phyloP scores from a whole-genome alignment of 2,329 filamentous ascomycete species.

The Chrysosporium queenslandicum region DNA sequence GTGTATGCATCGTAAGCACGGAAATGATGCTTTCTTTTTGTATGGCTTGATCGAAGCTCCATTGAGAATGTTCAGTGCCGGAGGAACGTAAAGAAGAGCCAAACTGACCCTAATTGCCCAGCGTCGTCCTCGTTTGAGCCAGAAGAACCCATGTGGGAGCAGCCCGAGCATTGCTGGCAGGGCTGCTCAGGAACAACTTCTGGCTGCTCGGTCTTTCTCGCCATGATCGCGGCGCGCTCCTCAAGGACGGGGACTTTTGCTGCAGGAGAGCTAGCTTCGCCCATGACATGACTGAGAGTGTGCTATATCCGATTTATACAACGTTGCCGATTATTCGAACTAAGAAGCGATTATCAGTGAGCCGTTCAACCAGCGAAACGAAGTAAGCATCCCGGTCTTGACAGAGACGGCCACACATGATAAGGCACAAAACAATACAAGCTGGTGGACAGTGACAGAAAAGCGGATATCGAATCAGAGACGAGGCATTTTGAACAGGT shows the following conservation, averaged over 20 bases:
- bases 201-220: background rate
- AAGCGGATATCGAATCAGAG: too few species aligned
- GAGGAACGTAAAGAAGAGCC: background rate
- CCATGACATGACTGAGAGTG: conserved; percentile 14
- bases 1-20: conserved; percentile 17
- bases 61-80: background rate
- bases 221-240: background rate
- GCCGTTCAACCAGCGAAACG: background rate
- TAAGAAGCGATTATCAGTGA: background rate
- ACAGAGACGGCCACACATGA: background rate
- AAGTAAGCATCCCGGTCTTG: background rate
- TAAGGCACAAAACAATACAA: background rate
- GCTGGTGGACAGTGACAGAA: too few species aligned
- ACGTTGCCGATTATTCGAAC: background rate
- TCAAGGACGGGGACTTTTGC: background rate
- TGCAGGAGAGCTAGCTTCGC: conserved; percentile 11
- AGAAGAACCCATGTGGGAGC: background rate
- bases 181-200: background rate
- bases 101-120: conserved; percentile 6
- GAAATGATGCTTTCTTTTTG: background rate
- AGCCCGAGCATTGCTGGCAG: background rate
- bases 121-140: conserved; percentile 2
- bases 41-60: background rate
- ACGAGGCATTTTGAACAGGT: too few species aligned
- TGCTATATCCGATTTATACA: background rate